Evolutionary conservation across 768 basidiomycete genomes (phyloP), one percentile per base, ranked within the genome.

Genomic region (Collybiopsis confluens): DNA sequence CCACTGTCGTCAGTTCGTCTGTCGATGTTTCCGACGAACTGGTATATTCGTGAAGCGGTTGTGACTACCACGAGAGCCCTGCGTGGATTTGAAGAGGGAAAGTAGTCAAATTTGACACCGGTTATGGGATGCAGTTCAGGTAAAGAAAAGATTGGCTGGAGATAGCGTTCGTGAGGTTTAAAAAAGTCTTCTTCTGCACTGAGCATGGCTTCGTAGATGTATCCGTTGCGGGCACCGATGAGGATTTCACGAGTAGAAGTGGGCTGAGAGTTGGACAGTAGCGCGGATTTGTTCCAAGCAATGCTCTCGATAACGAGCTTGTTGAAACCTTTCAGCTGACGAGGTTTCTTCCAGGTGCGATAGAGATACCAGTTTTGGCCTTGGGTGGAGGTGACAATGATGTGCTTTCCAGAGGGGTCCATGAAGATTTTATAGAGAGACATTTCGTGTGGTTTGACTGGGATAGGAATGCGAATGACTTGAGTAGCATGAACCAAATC

Each of bases 331-430:
- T 90, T 88, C 50, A 98, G 73, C 41, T 79, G 86, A 41, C 82
- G 80, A 0, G 92, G 87, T 62, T 93, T 91, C 73, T 88, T 89
- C 82, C 86, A 88, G 8, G 80, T 78, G 50, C 80, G 77, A 62
- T 83, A 93, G 3, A 94, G 72, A 65, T 98, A 98, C 85, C 90
- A 98, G 57, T 92, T 95, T 65, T 99, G 95, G 47, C 93, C 93
- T 62, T 92, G 84, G 11, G 73, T 74, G 8, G 93, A 94, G 0
- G 92, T 90, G 50, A 96, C 77, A 38, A 98, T 70, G 46, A 96
- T 80, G 71, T 98, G 97, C 30, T 90, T 79, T 3, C 95, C 95
- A 0, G 93, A 89, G 13, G 95, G 95, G 67, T 98, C 95, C 65
- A 90, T 81, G 70, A 94, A 98, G 49, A 98, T 70, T 64, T 88